phyloP scores from a whole-genome alignment of 208 protist genomes.

The Crithidia expoeki region DNA sequence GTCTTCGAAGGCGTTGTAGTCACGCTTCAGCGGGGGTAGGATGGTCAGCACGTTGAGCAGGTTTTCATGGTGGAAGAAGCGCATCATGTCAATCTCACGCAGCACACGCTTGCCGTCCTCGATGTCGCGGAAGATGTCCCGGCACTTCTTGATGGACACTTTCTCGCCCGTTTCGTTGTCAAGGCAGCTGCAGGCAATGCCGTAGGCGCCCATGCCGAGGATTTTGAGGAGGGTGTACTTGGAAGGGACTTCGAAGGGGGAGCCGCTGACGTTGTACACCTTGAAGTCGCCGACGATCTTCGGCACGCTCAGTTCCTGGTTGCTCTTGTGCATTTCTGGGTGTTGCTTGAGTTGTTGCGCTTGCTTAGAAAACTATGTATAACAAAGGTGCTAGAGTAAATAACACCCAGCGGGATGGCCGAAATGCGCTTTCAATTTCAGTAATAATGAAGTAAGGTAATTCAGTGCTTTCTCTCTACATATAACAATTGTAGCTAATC shows the following conservation, averaged over 20 bases:
- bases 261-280: constrained; percentile 86
- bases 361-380: background rate
- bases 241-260: constrained; percentile 78
- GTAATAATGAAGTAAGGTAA: too few relatives aligned
- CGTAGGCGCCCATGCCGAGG: constrained; percentile 96
- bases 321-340: constrained; percentile 81
- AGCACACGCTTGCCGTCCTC: constrained; percentile 94
- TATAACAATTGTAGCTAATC: too few relatives aligned
- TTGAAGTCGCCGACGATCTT: constrained; percentile 87
- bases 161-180: constrained; percentile 82
- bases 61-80: constrained; percentile 94
- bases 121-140: constrained; percentile 85
- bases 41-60: constrained; percentile 94
- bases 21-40: constrained; percentile 80
- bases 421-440: too few relatives aligned
- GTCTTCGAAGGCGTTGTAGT: constrained; percentile 93
- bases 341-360: background rate
- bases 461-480: too few relatives aligned
- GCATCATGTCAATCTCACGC: constrained; percentile 93
- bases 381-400: background rate
- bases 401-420: background rate
- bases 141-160: constrained; percentile 92
- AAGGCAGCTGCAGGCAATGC: constrained; percentile 94
- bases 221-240: constrained; percentile 87
- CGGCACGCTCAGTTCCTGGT: constrained; percentile 78